Evolutionary conservation across 2,329 filamentous ascomycete genomes (phyloP).

Genomic region (Leptodontidium sp.): DNA sequence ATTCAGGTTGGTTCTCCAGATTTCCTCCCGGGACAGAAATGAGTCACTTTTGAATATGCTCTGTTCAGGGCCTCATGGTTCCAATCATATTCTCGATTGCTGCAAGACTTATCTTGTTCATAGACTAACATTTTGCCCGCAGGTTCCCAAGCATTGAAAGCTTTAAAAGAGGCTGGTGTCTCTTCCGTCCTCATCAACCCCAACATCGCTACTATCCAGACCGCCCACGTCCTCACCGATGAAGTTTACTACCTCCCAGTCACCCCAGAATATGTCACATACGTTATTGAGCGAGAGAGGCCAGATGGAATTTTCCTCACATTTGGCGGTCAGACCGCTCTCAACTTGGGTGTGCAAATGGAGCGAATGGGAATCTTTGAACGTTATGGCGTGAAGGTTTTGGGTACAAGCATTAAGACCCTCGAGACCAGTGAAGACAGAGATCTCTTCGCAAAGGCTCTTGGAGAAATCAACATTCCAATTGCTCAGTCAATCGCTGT

Average conservation of each 20-base stretch:
- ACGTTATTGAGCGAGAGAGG: constrained; percentile 95
- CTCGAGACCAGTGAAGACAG: constrained; percentile 95
- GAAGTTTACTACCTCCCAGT: constrained; percentile 99
- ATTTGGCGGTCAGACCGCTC: constrained; percentile 95
- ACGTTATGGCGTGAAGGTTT: constrained; percentile 92
- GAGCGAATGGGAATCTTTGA: constrained; percentile 95
- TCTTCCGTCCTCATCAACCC: constrained; percentile 94
- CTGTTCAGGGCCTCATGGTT: background rate
- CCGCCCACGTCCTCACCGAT: constrained; percentile 93
- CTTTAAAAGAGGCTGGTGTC: constrained; percentile 93
- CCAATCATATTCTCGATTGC: background rate
- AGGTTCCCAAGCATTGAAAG: constrained; percentile 97
- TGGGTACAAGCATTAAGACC: constrained; percentile 94
- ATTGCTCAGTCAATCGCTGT: constrained; percentile 97
- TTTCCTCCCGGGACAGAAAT: constrained; percentile 26
- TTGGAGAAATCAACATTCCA: constrained; percentile 97
- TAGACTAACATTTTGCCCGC: constrained; percentile 41
- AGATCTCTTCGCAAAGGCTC: constrained; percentile 92
- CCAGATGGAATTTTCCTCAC: constrained; percentile 98
- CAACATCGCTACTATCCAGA: constrained; percentile 98
- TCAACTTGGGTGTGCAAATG: constrained; percentile 98
- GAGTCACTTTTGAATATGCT: constrained; percentile 36
- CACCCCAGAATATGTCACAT: constrained; percentile 95
- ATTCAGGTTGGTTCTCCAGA: constrained; percentile 73
- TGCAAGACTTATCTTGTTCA: background rate